Evolutionary conservation across 202 grass and related monocot genomes (phyloP).

Genomic region (Eragrostis tef): DNA sequence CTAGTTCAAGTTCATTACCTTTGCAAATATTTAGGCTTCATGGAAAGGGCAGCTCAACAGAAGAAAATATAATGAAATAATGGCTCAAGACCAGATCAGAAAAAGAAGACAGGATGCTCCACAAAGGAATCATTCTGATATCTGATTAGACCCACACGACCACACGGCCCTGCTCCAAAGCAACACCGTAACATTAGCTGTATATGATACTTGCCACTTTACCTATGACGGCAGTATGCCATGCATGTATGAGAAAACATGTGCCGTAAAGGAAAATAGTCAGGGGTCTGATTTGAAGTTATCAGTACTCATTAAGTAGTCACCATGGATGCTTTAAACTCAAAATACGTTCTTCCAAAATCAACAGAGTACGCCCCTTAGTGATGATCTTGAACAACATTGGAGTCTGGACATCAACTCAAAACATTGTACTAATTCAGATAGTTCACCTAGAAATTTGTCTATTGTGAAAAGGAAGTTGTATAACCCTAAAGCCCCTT

Average conservation of each 20-base stretch:
- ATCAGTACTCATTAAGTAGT: not conserved
- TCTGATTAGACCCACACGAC: conserved; percentile 32
- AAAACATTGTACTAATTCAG: conserved; percentile 1
- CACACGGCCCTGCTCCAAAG: not conserved
- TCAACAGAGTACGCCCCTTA: not conserved
- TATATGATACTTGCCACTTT: not conserved
- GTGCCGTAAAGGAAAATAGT: not conserved
- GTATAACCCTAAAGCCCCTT: not conserved
- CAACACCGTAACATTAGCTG: conserved; percentile 1
- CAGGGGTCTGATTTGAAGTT: not conserved
- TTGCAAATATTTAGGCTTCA: not conserved
- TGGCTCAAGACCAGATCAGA: not conserved
- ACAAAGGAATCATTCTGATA: conserved; percentile 7
- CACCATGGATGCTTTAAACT: not conserved
- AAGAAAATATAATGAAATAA: conserved; percentile 11
- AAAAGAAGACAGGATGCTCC: not conserved
- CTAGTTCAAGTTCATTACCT: not conserved
- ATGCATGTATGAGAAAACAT: not conserved
- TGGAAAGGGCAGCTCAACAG: conserved; percentile 1
- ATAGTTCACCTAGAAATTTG: not conserved
- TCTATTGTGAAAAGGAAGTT: conserved; percentile 3
- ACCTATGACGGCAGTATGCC: not conserved
- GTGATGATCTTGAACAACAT: not conserved
- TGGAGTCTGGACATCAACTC: not conserved
- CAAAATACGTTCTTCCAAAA: conserved; percentile 9